A percentile compares a stretch with the other conserved stretches of the same genome.
Evolutionary conservation across 2,329 filamentous ascomycete species (phyloP).

Genomic region (Fusarium drepaniforme): DNA sequence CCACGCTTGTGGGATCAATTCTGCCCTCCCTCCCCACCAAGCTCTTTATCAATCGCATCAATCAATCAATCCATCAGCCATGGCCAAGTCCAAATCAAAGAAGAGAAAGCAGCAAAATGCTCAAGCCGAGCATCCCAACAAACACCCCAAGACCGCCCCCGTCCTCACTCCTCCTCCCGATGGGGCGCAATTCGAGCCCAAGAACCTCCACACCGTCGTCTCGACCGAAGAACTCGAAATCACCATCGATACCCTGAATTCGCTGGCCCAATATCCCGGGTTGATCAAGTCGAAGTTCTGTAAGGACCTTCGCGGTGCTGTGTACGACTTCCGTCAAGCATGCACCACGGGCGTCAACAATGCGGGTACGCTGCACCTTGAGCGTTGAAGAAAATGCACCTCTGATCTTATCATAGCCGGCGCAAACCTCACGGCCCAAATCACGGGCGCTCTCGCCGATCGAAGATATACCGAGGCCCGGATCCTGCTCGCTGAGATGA

Average conservation of each 20-base stretch:
- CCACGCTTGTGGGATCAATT: background rate
- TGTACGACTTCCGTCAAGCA: constrained; percentile 77
- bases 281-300: constrained; percentile 78
- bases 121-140: constrained; percentile 51
- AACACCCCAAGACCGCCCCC: constrained; percentile 52
- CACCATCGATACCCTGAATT: constrained; percentile 72
- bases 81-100: constrained; percentile 59
- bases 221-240: constrained; percentile 76
- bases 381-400: background rate
- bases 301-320: constrained; percentile 74
- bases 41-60: background rate
- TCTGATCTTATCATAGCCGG: constrained; percentile 53
- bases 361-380: constrained; percentile 52
- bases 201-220: constrained; percentile 65
- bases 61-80: constrained; percentile 33
- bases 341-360: constrained; percentile 75
- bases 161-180: constrained; percentile 53
- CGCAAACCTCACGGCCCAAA: constrained; percentile 74
- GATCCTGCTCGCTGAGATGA: constrained; percentile 77
- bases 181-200: constrained; percentile 55
- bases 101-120: constrained; percentile 58
- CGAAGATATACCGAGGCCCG: constrained; percentile 74
- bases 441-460: constrained; percentile 75
- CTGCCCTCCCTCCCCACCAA: background rate
- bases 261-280: constrained; percentile 68